Evolutionary conservation across 2,329 filamentous ascomycete genomes (phyloP).

Genomic region (Sporothrix pallida): DNA sequence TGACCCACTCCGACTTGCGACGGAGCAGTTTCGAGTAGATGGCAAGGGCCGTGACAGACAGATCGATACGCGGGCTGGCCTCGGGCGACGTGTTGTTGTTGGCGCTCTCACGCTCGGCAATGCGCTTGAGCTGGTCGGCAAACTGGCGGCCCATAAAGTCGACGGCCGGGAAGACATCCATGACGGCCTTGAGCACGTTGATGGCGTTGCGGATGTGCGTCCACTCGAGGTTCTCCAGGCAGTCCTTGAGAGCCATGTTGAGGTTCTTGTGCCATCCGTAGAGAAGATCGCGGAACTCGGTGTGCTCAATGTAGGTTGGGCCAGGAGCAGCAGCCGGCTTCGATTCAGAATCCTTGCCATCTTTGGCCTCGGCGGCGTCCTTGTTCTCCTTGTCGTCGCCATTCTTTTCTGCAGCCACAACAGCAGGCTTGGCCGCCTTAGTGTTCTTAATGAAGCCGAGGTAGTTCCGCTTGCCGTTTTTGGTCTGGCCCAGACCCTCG

Average conservation of each 20-base stretch:
- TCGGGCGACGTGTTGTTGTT: conserved; percentile 53
- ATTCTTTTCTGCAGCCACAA: neutral
- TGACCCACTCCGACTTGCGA: conserved; percentile 70
- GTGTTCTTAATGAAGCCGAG: conserved; percentile 82
- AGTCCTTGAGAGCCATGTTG: conserved; percentile 78
- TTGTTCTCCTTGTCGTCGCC: neutral
- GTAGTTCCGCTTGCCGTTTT: conserved; percentile 55
- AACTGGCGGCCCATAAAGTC: conserved; percentile 82
- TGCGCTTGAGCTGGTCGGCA: conserved; percentile 67
- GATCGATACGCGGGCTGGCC: conserved; percentile 69
- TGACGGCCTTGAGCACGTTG: conserved; percentile 80
- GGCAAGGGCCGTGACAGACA: conserved; percentile 75
- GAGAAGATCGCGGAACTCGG: conserved; percentile 82
- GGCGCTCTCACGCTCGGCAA: conserved; percentile 65
- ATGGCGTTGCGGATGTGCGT: conserved; percentile 98
- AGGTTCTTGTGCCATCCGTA: conserved; percentile 91
- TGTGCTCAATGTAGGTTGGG: conserved; percentile 72
- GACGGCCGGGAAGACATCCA: conserved; percentile 83
- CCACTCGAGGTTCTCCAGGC: conserved; percentile 83
- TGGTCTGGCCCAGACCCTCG: conserved; percentile 75
- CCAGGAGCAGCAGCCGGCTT: neutral
- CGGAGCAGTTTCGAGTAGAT: conserved; percentile 73
- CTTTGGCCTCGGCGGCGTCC: neutral
- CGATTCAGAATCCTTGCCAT: neutral
- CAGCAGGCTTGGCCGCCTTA: conserved; percentile 47